Percentiles rank a stretch among this genome's conserved stretches.
Evolutionary conservation across 225 moss, liverwort and hornwort species (phyloP).

Genomic region (Antitrichia curtipendula): DNA sequence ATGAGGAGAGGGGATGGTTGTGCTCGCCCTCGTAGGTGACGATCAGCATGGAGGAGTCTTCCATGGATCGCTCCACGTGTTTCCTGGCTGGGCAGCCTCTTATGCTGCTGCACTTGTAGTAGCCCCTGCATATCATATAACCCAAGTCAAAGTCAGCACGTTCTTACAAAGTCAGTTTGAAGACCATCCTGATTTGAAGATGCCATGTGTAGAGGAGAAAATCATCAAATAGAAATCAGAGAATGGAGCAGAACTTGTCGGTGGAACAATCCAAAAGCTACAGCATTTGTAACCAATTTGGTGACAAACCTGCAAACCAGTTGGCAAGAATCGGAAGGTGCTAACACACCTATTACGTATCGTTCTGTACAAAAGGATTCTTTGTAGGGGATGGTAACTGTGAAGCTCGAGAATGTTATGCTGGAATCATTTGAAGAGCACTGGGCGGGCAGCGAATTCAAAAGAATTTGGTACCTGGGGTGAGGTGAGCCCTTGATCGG

Average conservation of each 20-base stretch:
- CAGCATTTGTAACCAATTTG: neutral
- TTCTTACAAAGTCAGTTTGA: neutral
- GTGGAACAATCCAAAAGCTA: neutral
- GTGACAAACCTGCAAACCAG: neutral
- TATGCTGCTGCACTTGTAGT: conserved; percentile 97
- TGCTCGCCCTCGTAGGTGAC: conserved; percentile 98
- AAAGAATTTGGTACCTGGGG: conserved; percentile 44
- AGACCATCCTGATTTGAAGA: neutral
- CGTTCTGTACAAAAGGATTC: neutral
- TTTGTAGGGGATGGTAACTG: neutral
- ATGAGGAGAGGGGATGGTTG: conserved; percentile 65
- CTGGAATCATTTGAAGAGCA: neutral
- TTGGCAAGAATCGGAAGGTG: neutral
- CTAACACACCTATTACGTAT: neutral
- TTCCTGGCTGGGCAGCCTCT: conserved; percentile 94
- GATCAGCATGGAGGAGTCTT: conserved; percentile 77
- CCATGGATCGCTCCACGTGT: conserved; percentile 88
- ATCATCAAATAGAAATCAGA: neutral
- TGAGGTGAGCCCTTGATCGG: conserved; percentile 98
- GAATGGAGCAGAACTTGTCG: neutral
- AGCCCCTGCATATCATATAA: conserved; percentile 45
- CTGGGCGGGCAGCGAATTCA: neutral
- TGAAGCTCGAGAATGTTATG: neutral
- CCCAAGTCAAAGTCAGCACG: neutral
- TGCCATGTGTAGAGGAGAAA: neutral